Evolutionary conservation across 805 yeast genomes (phyloP).

Genomic region (Cyberlindnera mycetangii): DNA sequence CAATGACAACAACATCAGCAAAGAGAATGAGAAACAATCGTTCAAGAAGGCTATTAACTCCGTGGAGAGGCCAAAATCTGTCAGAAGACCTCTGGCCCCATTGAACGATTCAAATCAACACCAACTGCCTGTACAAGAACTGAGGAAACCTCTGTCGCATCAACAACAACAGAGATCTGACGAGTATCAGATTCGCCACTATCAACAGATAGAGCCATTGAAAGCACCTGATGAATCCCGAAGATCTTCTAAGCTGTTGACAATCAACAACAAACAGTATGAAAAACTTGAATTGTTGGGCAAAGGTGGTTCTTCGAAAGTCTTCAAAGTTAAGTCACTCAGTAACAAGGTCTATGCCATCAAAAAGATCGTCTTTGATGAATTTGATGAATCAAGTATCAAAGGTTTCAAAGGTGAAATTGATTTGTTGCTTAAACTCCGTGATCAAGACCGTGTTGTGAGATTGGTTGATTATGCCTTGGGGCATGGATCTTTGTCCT

Average conservation of each 20-base stretch:
- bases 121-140: slow-evolving; percentile 8
- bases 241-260: slow-evolving; percentile 24
- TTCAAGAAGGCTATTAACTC: slow-evolving; percentile 2
- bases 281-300: slow-evolving; percentile 79
- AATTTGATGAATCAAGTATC: slow-evolving; percentile 71
- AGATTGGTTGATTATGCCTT: slow-evolving; percentile 72
- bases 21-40: slow-evolving; percentile 17
- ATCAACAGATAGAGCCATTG: slow-evolving; percentile 22
- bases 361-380: slow-evolving; percentile 77
- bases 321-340: slow-evolving; percentile 67
- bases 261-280: slow-evolving; percentile 60
- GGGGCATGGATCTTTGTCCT: slow-evolving; percentile 55
- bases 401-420: slow-evolving; percentile 89
- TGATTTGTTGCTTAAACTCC: slow-evolving; percentile 60
- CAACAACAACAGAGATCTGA: slow-evolving; percentile 1
- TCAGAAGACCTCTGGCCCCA: slow-evolving; percentile 25
- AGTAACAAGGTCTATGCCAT: slow-evolving; percentile 68
- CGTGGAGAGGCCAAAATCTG: slow-evolving; percentile 10
- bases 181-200: slow-evolving; percentile 19
- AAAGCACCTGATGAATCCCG: slow-evolving; percentile 24
- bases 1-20: slow-evolving; percentile 4
- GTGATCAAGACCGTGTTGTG: slow-evolving; percentile 69
- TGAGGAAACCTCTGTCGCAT: slow-evolving; percentile 1
- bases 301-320: slow-evolving; percentile 90
- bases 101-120: slow-evolving; percentile 16